phyloP scores from a whole-genome alignment of 345 rosid genomes.

The Citropsis articulata region DNA sequence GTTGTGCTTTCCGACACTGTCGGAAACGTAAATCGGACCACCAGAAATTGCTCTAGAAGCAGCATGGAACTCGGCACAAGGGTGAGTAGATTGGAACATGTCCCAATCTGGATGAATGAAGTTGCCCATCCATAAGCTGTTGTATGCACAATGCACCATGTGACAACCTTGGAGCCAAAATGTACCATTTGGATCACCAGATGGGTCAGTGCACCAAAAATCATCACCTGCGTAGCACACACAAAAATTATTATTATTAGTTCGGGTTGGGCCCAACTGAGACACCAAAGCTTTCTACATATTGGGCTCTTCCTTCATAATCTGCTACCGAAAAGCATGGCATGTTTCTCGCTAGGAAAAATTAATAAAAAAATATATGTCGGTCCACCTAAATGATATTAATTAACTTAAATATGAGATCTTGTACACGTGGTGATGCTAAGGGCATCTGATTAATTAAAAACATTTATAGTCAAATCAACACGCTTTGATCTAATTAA shows the following conservation, averaged over 20 bases:
- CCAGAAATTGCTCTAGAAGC: conserved; percentile 96
- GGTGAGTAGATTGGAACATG: conserved; percentile 98
- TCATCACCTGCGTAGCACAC: conserved; percentile 63
- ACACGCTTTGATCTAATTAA: neutral
- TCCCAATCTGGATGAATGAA: conserved; percentile 99
- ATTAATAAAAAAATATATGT: neutral
- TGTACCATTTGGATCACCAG: conserved; percentile 92
- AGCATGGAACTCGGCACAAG: conserved; percentile 93
- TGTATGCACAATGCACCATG: conserved; percentile 99
- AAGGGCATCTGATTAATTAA: no score
- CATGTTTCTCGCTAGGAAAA: neutral
- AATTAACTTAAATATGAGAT: neutral
- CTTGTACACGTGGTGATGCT: neutral
- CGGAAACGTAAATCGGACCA: conserved; percentile 87
- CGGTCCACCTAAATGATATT: neutral
- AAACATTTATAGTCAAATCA: neutral
- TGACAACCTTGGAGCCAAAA: conserved; percentile 99
- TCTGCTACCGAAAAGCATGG: neutral
- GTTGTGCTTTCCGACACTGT: conserved; percentile 79
- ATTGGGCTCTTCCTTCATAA: neutral
- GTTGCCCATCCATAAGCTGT: conserved; percentile 99
- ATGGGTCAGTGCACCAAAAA: conserved; percentile 98
- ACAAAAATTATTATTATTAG: neutral
- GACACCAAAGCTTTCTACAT: neutral
- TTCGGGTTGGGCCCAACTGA: conserved; percentile 12